Conservation (phyloP, 768 basidiomycete species). For the Lactarius akahatsu region DNA sequence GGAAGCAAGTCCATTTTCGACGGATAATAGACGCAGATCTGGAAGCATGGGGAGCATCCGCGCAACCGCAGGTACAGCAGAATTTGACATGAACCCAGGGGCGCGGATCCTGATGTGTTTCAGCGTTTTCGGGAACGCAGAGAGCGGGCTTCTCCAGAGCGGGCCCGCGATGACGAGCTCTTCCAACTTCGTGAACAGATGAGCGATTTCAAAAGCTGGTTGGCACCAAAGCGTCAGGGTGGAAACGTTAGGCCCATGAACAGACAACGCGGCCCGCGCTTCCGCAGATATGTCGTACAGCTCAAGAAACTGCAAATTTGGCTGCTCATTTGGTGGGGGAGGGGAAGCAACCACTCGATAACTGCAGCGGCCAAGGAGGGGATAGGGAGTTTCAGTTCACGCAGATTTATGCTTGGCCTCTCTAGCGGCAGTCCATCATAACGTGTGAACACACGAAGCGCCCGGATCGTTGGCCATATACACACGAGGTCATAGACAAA, state of each 20-base stretch:
- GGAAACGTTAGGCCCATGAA: conserved; percentile 6
- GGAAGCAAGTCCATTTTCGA: conserved; percentile 9
- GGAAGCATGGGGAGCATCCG: conserved; percentile 1
- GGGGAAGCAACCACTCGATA: conserved; percentile 22
- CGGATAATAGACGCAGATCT: conserved; percentile 9
- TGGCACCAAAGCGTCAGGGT: conserved; percentile 17
- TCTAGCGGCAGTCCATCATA: not conserved
- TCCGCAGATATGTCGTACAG: conserved; percentile 8
- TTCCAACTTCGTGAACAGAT: conserved; percentile 11
- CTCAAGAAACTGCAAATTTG: conserved; percentile 13
- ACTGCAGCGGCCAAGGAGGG: not conserved
- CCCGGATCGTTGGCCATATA: conserved; percentile 17
- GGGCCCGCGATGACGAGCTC: conserved; percentile 17
- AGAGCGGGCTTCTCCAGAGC: conserved; percentile 14
- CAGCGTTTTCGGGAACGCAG: conserved; percentile 13
- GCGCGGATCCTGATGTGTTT: conserved; percentile 18
- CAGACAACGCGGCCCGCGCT: not conserved
- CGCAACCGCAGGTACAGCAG: conserved; percentile 5
- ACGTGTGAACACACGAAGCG: conserved; percentile 11
- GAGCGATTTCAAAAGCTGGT: conserved; percentile 13
- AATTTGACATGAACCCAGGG: conserved; percentile 5
- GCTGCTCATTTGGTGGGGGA: not conserved
- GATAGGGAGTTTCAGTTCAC: conserved; percentile 15
- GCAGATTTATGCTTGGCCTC: not conserved
- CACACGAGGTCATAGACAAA: conserved; percentile 14